phyloP scores from a whole-genome alignment of 2,329 filamentous ascomycete species.

The Claviceps purpurea region DNA sequence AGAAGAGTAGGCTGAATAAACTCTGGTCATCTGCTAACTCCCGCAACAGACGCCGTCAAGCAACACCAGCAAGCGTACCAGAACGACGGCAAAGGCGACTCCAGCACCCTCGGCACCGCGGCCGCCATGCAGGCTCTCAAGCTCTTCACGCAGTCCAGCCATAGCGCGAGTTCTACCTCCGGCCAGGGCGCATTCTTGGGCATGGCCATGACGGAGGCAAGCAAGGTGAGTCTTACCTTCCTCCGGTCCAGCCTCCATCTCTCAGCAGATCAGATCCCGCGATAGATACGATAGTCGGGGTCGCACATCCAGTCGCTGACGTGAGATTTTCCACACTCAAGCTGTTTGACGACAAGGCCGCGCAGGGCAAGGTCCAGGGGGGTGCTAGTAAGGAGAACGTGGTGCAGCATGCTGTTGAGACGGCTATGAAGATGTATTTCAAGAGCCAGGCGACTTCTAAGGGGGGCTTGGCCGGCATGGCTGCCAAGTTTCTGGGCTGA shows the following conservation, averaged over 20 bases:
- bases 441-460: slow-evolving; percentile 50
- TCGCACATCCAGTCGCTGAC: background rate
- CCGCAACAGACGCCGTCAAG: slow-evolving; percentile 45
- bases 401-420: slow-evolving; percentile 66
- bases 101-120: slow-evolving; percentile 49
- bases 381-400: slow-evolving; percentile 67
- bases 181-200: slow-evolving; percentile 72
- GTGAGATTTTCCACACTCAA: slow-evolving; percentile 11
- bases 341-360: slow-evolving; percentile 47
- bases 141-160: slow-evolving; percentile 52
- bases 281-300: too few species aligned
- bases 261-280: too few species aligned
- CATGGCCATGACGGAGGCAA: slow-evolving; percentile 77
- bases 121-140: slow-evolving; percentile 74
- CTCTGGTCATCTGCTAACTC: too few species aligned
- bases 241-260: background rate
- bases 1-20: too few species aligned
- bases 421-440: slow-evolving; percentile 84
- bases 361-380: slow-evolving; percentile 37
- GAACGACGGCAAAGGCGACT: slow-evolving; percentile 31
- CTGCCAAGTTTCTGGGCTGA: slow-evolving; percentile 27
- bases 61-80: slow-evolving; percentile 66
- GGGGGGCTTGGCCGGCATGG: slow-evolving; percentile 31
- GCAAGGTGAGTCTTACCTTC: slow-evolving; percentile 42
- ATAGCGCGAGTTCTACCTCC: slow-evolving; percentile 29